Evolutionary conservation across 768 basidiomycete species (phyloP).

Genomic region (Sistotremastrum suecicum): DNA sequence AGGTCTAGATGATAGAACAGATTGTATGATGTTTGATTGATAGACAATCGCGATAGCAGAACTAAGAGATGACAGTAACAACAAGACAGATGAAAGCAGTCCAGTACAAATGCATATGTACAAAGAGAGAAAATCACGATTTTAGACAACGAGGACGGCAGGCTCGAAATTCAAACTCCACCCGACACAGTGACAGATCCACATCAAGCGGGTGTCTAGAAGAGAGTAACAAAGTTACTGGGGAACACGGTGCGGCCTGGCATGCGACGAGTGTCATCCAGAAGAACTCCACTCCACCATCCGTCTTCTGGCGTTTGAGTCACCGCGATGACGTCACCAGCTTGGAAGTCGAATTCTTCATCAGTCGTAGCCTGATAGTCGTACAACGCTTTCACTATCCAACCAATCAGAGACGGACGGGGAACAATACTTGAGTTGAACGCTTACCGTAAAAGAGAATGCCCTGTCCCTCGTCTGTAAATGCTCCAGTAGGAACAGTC

Average conservation of each 20-base stretch:
- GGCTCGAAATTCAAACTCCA: neutral
- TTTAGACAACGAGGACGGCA: neutral
- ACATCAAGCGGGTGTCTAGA: slow-evolving; percentile 22
- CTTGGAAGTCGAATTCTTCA: slow-evolving; percentile 94
- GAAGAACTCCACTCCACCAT: slow-evolving; percentile 89
- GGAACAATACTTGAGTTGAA: slow-evolving; percentile 8
- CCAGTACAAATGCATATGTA: neutral
- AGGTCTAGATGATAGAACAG: too few relatives aligned
- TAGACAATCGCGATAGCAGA: too few relatives aligned
- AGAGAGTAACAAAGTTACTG: slow-evolving; percentile 77
- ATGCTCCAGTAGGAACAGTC: slow-evolving; percentile 53
- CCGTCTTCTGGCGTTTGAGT: slow-evolving; percentile 90
- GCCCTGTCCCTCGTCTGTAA: slow-evolving; percentile 67
- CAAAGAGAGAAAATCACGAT: neutral
- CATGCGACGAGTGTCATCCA: slow-evolving; percentile 62
- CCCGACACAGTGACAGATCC: neutral
- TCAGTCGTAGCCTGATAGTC: slow-evolving; percentile 75
- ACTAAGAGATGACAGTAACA: too few relatives aligned
- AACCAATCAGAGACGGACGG: neutral
- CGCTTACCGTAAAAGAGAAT: slow-evolving; percentile 79
- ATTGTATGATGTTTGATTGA: too few relatives aligned
- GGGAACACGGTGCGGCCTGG: slow-evolving; percentile 71
- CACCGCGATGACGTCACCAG: slow-evolving; percentile 91
- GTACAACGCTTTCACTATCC: slow-evolving; percentile 74
- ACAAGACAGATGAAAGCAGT: too few relatives aligned